Base-by-base conservation (phyloP, 108 stramenopile species). In the Phaeodactylum tricornutum region DNA sequence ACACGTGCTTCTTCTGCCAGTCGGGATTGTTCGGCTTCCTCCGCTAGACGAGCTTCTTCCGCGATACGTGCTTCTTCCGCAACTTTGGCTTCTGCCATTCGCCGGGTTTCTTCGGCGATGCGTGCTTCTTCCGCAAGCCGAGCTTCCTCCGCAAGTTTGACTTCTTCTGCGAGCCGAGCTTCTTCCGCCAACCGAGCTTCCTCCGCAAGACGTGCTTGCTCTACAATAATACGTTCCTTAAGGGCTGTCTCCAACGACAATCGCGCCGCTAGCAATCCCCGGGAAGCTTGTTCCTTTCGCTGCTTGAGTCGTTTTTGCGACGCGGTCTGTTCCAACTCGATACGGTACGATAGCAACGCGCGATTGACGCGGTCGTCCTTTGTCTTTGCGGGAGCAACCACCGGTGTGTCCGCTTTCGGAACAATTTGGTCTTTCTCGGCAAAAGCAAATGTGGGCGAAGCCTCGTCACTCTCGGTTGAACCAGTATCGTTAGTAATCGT, bases 71-170 rank as follows among this genome's bases (percentile, higher is more conserved):
- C 41, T 3, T 40, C 26, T 55, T 55, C 42, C 8, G 22, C 53
- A 0, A 53, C 14, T 14, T 38, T 20, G 21, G 26, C 46, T 47
- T 57, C 38, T 24, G 46, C 56, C 23, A 24, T 22, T 3, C 21
- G 15, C 27, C 32, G 44, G 19, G 44, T 47, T 22, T 26, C 26
- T 50, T 64, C 55, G 9, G 27, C 43, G 4, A 25, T 21, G 17
- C 55, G 45, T 9, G 51, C 42, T 37, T 53, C 33, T 19, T 68
- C 50, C 32, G 53, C 60, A 9, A 28, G 58, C 14, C 14, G 8
- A n/a, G 26, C 45, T 7, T n/a, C 45, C 21, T 24, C 4, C 4
- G 8, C 21, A 4, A 20, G 5, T n/a, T n/a, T 15, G 6, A 20
- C 49, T n/a, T 31, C 30, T 32, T 50, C 49, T 11, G 49, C 49